Evolutionary conservation across 2,329 filamentous ascomycete species (phyloP).

Genomic region (Fusarium sp.): DNA sequence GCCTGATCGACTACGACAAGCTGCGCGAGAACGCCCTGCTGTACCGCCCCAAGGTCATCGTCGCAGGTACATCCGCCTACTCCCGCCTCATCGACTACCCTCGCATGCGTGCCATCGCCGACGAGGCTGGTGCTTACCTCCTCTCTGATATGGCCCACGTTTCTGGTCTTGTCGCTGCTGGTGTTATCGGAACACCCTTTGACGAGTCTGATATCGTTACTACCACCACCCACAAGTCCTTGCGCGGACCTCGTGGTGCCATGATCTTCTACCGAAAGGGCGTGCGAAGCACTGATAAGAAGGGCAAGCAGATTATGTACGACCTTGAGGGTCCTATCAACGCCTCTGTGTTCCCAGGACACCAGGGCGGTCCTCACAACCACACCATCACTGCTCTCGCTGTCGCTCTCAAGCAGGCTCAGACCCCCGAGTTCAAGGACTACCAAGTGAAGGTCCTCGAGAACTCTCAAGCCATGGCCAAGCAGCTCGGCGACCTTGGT

Average conservation of each 20-base stretch:
- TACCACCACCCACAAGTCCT: conserved; percentile 97
- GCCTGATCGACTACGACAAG: conserved; percentile 90
- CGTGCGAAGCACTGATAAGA: conserved; percentile 83
- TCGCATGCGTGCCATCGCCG: conserved; percentile 85
- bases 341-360: conserved; percentile 92
- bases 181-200: conserved; percentile 89
- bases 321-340: conserved; percentile 94
- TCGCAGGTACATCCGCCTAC: conserved; percentile 94
- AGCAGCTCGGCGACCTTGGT: conserved; percentile 70
- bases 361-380: conserved; percentile 97
- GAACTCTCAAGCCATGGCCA: conserved; percentile 88
- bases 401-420: conserved; percentile 91
- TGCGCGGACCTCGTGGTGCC: conserved; percentile 91
- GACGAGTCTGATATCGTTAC: conserved; percentile 90
- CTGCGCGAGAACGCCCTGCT: conserved; percentile 85
- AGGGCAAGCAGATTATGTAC: conserved; percentile 79
- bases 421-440: conserved; percentile 84
- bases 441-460: conserved; percentile 89
- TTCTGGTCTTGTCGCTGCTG: conserved; percentile 88
- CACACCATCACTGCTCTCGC: conserved; percentile 96
- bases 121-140: conserved; percentile 89
- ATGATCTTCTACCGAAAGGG: conserved; percentile 99
- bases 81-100: conserved; percentile 93
- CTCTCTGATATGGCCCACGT: conserved; percentile 97
- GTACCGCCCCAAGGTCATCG: conserved; percentile 93